These are phyloP conservation scores for Antrodiella citrinella DNA, from an alignment of 768 basidiomycete genomes.

Conservation along the genomic window DNA sequence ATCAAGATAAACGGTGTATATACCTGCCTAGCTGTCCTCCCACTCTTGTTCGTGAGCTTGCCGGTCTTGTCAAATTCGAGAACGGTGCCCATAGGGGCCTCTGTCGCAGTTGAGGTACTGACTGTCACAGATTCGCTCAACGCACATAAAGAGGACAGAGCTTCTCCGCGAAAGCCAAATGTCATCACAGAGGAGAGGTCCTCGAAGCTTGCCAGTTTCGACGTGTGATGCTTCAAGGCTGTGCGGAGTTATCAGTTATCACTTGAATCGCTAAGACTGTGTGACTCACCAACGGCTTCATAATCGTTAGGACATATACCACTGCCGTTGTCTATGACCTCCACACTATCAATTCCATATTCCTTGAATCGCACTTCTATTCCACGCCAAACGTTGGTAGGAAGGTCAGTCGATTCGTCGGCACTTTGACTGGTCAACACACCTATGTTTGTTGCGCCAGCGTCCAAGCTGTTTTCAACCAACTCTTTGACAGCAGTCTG, in stretches of 20 bases:
- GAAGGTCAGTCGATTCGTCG: not conserved
- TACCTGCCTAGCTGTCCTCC: slow-evolving; percentile 74
- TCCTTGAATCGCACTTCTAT: slow-evolving; percentile 88
- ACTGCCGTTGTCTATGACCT: slow-evolving; percentile 88
- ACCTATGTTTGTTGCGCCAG: slow-evolving; percentile 85
- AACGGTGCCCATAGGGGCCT: slow-evolving; percentile 70
- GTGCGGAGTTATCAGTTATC: not conserved
- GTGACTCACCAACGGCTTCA: slow-evolving; percentile 60
- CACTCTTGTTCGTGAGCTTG: slow-evolving; percentile 38
- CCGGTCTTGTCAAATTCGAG: slow-evolving; percentile 71
- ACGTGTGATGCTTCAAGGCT: slow-evolving; percentile 92
- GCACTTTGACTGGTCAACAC: slow-evolving; percentile 15
- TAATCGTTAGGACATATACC: slow-evolving; percentile 79
- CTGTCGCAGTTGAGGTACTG: slow-evolving; percentile 61
- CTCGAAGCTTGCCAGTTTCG: slow-evolving; percentile 72
- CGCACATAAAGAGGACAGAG: slow-evolving; percentile 88
- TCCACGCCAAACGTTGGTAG: no score
- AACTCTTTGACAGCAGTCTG: slow-evolving; percentile 95
- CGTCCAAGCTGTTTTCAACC: slow-evolving; percentile 93
- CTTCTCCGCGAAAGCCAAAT: slow-evolving; percentile 96
- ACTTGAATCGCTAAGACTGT: not conserved
- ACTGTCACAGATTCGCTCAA: slow-evolving; percentile 63
- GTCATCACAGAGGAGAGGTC: slow-evolving; percentile 69
- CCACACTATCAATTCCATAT: slow-evolving; percentile 71
- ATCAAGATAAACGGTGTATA: not conserved